Conservation (phyloP, 805 yeast genomes). For the Sungouiella thailandica region DNA sequence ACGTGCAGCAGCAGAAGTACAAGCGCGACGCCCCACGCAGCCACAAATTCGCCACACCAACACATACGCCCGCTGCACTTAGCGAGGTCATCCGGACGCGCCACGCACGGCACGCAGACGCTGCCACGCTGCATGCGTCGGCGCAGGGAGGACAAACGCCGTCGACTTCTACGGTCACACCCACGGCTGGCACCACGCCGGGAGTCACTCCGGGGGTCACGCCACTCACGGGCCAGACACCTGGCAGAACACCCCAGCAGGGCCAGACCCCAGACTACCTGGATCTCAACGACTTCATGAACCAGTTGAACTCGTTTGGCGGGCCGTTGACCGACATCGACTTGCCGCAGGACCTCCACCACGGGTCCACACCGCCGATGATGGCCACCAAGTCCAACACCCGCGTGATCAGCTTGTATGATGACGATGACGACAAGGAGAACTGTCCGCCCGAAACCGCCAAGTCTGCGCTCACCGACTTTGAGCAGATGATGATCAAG, state of each 20-base stretch:
- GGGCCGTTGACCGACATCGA: constrained; percentile 47
- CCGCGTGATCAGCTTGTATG: constrained; percentile 48
- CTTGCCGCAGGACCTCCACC: constrained; percentile 22
- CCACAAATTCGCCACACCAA: constrained; percentile 7
- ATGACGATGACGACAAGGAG: constrained; percentile 27
- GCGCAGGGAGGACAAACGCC: too few species aligned
- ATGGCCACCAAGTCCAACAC: constrained; percentile 54
- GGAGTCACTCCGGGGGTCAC: too few species aligned
- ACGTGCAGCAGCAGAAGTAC: constrained; percentile 40
- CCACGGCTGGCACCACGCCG: too few species aligned
- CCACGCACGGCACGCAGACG: constrained; percentile 38
- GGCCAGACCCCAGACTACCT: constrained; percentile 19
- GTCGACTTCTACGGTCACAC: too few species aligned
- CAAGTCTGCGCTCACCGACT: constrained; percentile 10
- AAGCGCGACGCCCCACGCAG: constrained; percentile 22
- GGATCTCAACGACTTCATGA: constrained; percentile 38
- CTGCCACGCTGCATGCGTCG: too few species aligned
- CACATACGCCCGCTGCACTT: too few species aligned
- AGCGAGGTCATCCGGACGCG: constrained; percentile 26
- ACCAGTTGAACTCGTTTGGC: constrained; percentile 32
- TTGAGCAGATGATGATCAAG: constrained; percentile 22
- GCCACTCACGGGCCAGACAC: too few species aligned
- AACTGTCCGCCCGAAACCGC: constrained; percentile 20
- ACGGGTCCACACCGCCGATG: constrained; percentile 41
- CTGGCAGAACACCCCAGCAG: neutral